Evolutionary conservation across 2,329 filamentous ascomycete species (phyloP).

Genomic region (Colletotrichum musicola): DNA sequence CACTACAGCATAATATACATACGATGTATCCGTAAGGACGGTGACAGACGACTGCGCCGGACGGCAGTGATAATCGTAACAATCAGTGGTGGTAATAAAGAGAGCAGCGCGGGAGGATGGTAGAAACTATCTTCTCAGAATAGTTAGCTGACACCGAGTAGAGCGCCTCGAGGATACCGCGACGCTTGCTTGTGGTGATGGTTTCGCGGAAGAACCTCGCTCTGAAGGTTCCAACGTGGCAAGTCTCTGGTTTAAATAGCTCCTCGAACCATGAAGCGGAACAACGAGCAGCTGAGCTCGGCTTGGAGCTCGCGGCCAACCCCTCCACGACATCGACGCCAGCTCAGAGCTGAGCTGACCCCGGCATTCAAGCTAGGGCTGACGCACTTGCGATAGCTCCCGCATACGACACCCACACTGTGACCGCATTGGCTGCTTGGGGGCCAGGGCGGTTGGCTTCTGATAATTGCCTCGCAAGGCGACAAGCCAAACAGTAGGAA

Average conservation of each 20-base stretch:
- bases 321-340: background rate
- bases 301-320: background rate
- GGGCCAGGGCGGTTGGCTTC: background rate
- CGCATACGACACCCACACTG: background rate
- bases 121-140: too few species aligned
- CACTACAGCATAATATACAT: too few species aligned
- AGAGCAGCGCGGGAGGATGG: too few species aligned
- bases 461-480: background rate
- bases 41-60: too few species aligned
- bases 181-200: too few species aligned
- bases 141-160: too few species aligned
- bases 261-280: background rate
- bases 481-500: background rate
- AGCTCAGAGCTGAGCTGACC: background rate
- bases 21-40: too few species aligned
- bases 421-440: background rate
- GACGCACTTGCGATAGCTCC: constrained; percentile 23
- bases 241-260: constrained; percentile 12
- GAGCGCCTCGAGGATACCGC: too few species aligned
- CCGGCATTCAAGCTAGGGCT: constrained; percentile 15
- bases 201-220: too few species aligned
- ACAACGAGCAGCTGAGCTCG: background rate
- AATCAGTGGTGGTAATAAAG: too few species aligned
- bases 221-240: background rate
- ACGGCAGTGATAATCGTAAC: too few species aligned